Evolutionary conservation across 2,329 filamentous ascomycete genomes (phyloP).

Genomic region (Balansia obtecta): DNA sequence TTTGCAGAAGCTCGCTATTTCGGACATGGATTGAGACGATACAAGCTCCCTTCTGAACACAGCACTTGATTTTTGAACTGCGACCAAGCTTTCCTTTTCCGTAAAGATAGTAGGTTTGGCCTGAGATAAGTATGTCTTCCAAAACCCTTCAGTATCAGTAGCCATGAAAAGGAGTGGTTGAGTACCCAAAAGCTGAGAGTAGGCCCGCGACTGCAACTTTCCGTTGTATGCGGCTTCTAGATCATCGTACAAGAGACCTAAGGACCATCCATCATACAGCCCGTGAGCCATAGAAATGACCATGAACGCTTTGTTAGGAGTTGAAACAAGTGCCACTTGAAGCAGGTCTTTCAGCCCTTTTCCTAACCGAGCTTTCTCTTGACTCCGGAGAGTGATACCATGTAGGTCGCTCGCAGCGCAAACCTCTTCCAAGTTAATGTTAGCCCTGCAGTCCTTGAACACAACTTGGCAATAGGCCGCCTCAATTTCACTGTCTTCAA

Average conservation of each 20-base stretch:
- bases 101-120: slow-evolving; percentile 24
- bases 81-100: not conserved
- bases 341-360: slow-evolving; percentile 29
- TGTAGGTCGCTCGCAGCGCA: slow-evolving; percentile 20
- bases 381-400: slow-evolving; percentile 24
- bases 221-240: slow-evolving; percentile 52
- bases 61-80: not conserved
- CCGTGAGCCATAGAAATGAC: slow-evolving; percentile 71
- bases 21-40: slow-evolving; percentile 1
- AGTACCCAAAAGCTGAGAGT: slow-evolving; percentile 12
- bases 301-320: slow-evolving; percentile 27
- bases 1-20: slow-evolving; percentile 47
- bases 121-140: slow-evolving; percentile 54
- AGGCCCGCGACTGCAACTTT: slow-evolving; percentile 26
- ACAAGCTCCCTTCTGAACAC: slow-evolving; percentile 8
- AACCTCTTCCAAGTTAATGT: slow-evolving; percentile 14
- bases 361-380: slow-evolving; percentile 21
- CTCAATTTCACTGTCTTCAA: slow-evolving; percentile 47
- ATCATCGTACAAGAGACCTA: slow-evolving; percentile 60
- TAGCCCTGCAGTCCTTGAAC: slow-evolving; percentile 12
- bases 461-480: slow-evolving; percentile 39
- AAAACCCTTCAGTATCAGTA: slow-evolving; percentile 40
- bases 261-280: slow-evolving; percentile 80
- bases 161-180: slow-evolving; percentile 5
- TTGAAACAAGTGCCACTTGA: slow-evolving; percentile 32